These are phyloP conservation scores for Russula virescens DNA, from an alignment of 768 basidiomycete genomes.

Conservation along the genomic window DNA sequence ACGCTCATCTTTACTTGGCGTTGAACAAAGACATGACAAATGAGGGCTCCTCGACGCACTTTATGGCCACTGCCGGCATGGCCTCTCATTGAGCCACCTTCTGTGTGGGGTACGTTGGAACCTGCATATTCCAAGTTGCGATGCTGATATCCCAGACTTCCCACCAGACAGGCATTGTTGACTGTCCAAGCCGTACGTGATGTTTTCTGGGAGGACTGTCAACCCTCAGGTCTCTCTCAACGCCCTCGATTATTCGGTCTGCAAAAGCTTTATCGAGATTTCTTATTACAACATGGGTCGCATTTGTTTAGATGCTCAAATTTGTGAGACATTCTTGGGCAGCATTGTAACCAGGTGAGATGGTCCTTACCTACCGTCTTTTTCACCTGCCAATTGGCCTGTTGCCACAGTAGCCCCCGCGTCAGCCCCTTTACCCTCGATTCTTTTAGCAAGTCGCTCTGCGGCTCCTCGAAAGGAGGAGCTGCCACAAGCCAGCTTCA, in stretches of 20 bases:
- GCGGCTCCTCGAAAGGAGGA: conserved; percentile 98
- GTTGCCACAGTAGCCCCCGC: conserved; percentile 95
- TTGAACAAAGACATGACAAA: conserved; percentile 94
- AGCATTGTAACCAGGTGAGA: conserved; percentile 93
- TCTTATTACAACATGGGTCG: conserved; percentile 99
- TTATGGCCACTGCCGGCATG: conserved; percentile 98
- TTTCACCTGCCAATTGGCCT: conserved; percentile 56
- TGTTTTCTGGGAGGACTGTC: conserved; percentile 99
- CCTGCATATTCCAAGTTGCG: not conserved
- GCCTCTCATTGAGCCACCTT: conserved; percentile 92
- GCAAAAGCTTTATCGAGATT: conserved; percentile 96
- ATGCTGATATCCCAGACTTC: conserved; percentile 13
- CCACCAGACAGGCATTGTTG: conserved; percentile 85
- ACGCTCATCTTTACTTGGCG: too few species aligned
- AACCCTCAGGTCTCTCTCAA: conserved; percentile 90
- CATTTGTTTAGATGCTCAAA: conserved; percentile 96
- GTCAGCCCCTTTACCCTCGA: conserved; percentile 97
- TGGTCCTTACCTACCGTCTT: not conserved
- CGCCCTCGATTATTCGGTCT: conserved; percentile 94
- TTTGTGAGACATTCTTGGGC: conserved; percentile 95
- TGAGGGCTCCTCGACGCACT: conserved; percentile 95
- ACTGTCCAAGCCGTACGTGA: conserved; percentile 91
- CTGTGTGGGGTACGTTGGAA: conserved; percentile 77
- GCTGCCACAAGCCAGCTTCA: conserved; percentile 96
- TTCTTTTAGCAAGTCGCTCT: conserved; percentile 95